Conservation (phyloP, 345 rosid species). For the Boechera stricta region DNA sequence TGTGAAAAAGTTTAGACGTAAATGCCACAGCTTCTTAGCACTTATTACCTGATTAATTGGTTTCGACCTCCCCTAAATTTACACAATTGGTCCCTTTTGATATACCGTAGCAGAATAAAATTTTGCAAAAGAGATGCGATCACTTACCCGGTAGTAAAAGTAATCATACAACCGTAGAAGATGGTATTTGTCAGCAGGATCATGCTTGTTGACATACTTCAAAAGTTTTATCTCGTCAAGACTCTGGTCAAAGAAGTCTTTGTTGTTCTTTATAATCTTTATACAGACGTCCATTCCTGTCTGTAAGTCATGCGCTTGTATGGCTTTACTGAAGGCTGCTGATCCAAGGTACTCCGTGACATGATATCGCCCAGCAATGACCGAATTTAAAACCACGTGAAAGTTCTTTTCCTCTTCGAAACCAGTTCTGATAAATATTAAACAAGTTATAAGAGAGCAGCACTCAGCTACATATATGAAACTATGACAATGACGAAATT, state of each 20-base stretch:
- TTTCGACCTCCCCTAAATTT: constrained; percentile 4
- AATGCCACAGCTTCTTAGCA: not conserved
- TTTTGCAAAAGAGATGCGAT: not conserved
- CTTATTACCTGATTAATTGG: not conserved
- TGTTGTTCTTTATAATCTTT: constrained; percentile 97
- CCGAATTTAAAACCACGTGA: constrained; percentile 92
- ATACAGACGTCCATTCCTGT: constrained; percentile 99
- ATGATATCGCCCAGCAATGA: constrained; percentile 96
- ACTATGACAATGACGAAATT: not conserved
- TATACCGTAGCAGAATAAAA: constrained; percentile 7
- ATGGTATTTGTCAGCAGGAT: constrained; percentile 97
- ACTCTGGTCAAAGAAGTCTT: constrained; percentile 99
- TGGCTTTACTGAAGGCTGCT: constrained; percentile 99
- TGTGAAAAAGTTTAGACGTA: not conserved
- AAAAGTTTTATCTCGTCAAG: constrained; percentile 99
- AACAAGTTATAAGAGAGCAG: constrained; percentile 29
- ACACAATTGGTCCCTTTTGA: not conserved
- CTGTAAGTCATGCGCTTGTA: constrained; percentile 98
- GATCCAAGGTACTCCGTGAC: constrained; percentile 99
- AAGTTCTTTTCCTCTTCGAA: constrained; percentile 99
- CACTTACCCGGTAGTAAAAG: constrained; percentile 92
- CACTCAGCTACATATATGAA: constrained; percentile 19
- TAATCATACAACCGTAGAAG: constrained; percentile 96
- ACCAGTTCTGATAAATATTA: constrained; percentile 78
- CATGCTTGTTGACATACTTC: constrained; percentile 97